Conservation (phyloP, 202 grass and related monocot genomes). For the Setaria viridis region DNA sequence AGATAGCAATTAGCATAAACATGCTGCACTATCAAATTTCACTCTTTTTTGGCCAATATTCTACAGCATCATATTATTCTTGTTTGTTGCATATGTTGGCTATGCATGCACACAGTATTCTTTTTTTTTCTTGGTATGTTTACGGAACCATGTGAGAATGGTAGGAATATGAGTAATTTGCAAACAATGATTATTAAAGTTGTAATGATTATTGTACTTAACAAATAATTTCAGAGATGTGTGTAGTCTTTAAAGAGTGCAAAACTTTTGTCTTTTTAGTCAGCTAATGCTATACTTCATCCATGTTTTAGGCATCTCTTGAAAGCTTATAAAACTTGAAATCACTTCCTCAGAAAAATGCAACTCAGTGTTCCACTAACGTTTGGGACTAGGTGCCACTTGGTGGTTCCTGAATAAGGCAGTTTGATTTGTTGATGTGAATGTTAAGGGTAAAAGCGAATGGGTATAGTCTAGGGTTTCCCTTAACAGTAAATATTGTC, state of each 20-base stretch:
- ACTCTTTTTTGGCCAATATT: slow-evolving; percentile 16
- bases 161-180: slow-evolving; percentile 12
- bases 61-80: slow-evolving; percentile 12
- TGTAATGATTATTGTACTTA: slow-evolving; percentile 12
- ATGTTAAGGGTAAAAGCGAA: not conserved
- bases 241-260: not conserved
- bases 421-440: too few species aligned
- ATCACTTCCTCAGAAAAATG: not conserved
- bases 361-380: not conserved
- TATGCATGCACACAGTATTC: not conserved
- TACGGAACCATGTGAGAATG: not conserved
- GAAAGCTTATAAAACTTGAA: not conserved
- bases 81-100: slow-evolving; percentile 10
- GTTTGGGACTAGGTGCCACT: not conserved
- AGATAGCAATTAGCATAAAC: not conserved
- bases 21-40: not conserved
- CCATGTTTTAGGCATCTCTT: not conserved
- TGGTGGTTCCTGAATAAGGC: too few species aligned
- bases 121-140: not conserved
- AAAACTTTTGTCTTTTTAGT: slow-evolving; percentile 5
- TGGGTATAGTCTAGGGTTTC: not conserved
- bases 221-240: slow-evolving; percentile 22
- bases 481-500: not conserved
- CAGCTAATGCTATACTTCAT: slow-evolving; percentile 16
- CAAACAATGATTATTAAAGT: slow-evolving; percentile 27